These are phyloP conservation scores for Bacterosira constricta DNA, from an alignment of 108 stramenopile species.

Conservation along the genomic window DNA sequence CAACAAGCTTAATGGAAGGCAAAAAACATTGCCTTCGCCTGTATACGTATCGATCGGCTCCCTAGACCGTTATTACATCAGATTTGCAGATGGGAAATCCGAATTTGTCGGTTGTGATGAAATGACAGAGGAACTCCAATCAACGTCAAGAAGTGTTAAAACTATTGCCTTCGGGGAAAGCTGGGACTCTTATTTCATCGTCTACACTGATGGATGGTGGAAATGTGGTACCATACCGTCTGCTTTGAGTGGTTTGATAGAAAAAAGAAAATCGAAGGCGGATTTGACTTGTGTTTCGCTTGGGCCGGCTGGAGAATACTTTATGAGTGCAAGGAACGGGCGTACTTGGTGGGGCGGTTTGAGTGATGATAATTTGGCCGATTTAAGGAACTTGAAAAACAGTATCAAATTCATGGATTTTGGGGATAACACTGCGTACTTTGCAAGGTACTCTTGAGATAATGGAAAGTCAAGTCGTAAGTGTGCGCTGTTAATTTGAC, in stretches of 20 bases:
- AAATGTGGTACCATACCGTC: slow-evolving; percentile 49
- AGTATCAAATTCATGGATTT: too few relatives aligned
- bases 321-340: slow-evolving; percentile 58
- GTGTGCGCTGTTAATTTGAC: too few relatives aligned
- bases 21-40: slow-evolving; percentile 45
- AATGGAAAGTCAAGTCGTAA: too few relatives aligned
- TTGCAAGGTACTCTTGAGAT: too few relatives aligned
- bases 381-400: neutral
- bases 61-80: slow-evolving; percentile 60
- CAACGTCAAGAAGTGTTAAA: slow-evolving; percentile 11
- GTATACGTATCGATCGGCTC: slow-evolving; percentile 58
- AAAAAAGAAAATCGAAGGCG: slow-evolving; percentile 31
- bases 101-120: slow-evolving; percentile 66
- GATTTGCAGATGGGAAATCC: slow-evolving; percentile 52
- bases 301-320: slow-evolving; percentile 74
- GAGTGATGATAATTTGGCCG: slow-evolving; percentile 19
- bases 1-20: slow-evolving; percentile 50
- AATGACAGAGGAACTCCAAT: slow-evolving; percentile 52
- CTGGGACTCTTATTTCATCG: slow-evolving; percentile 67
- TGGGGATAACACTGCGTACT: too few relatives aligned
- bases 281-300: slow-evolving; percentile 60
- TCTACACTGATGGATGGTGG: slow-evolving; percentile 68
- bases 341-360: slow-evolving; percentile 73
- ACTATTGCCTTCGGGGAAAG: slow-evolving; percentile 61
- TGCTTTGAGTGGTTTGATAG: slow-evolving; percentile 50